Percentiles rank a stretch among this genome's conserved stretches.
These are phyloP conservation scores for Citrus mangshanensis DNA, from an alignment of 345 rosid genomes.

Conservation along the genomic window DNA sequence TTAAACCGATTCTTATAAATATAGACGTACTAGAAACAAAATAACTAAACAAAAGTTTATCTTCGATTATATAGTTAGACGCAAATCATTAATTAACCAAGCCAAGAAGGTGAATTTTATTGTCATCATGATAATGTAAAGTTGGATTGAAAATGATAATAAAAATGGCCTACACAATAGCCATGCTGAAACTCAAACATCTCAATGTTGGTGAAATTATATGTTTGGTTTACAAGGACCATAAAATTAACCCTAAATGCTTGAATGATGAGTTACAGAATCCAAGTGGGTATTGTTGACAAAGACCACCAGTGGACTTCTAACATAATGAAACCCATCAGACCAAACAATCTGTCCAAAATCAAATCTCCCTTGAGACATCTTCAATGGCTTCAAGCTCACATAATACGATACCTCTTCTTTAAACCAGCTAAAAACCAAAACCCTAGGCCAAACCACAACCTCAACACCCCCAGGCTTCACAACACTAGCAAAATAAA, in stretches of 20 bases:
- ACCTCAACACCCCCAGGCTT: slow-evolving; percentile 62
- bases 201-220: too few relatives aligned
- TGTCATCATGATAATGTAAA: too few relatives aligned
- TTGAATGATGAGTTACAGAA: not conserved
- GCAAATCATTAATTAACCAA: too few relatives aligned
- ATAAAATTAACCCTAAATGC: not conserved
- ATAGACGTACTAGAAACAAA: too few relatives aligned
- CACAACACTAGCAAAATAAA: slow-evolving; percentile 35
- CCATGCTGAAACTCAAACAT: too few relatives aligned
- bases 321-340: slow-evolving; percentile 55
- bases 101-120: too few relatives aligned
- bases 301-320: slow-evolving; percentile 55
- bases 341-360: slow-evolving; percentile 72
- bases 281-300: slow-evolving; percentile 23
- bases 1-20: too few relatives aligned
- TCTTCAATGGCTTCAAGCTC: slow-evolving; percentile 40
- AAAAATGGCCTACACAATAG: too few relatives aligned
- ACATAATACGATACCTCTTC: slow-evolving; percentile 44
- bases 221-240: too few relatives aligned
- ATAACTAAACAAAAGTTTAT: too few relatives aligned
- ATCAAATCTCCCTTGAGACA: slow-evolving; percentile 46
- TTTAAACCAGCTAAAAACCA: slow-evolving; percentile 38
- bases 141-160: too few relatives aligned
- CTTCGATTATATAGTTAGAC: too few relatives aligned
- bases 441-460: slow-evolving; percentile 48